Percentiles rank a stretch among this genome's conserved stretches.
Evolutionary conservation across 1,284 basidiomycete species (phyloP).

Genomic region (Malassezia sympodialis): DNA sequence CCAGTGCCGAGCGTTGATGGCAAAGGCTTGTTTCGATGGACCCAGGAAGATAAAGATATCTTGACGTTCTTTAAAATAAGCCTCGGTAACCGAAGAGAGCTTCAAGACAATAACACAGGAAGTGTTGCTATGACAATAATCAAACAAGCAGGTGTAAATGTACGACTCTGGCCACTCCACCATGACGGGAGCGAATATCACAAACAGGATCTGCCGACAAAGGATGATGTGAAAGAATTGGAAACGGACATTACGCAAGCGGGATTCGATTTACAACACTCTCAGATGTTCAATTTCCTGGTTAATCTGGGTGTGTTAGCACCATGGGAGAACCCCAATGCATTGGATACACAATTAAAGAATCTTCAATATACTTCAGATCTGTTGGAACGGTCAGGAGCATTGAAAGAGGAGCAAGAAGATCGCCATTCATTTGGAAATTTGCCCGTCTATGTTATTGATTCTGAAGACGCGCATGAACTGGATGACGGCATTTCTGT

Average conservation of each 20-base stretch:
- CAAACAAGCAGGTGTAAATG: conserved; percentile 53
- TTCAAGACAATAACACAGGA: conserved; percentile 60
- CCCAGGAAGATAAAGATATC: conserved; percentile 57
- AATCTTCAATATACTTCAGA: conserved; percentile 6
- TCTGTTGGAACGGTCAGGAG: neutral
- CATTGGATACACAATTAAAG: conserved; percentile 23
- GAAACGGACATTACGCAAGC: conserved; percentile 7
- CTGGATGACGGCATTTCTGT: conserved; percentile 89
- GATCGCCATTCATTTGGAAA: conserved; percentile 55
- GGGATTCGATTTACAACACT: conserved; percentile 25
- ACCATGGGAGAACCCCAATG: conserved; percentile 30
- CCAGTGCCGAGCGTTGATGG: conserved; percentile 26
- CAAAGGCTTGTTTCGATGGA: conserved; percentile 52
- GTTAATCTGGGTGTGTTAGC: conserved; percentile 24
- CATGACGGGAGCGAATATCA: neutral
- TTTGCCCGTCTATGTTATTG: conserved; percentile 74
- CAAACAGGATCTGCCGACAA: neutral
- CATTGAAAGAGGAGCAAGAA: neutral
- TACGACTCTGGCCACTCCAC: conserved; percentile 16
- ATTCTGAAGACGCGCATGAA: conserved; percentile 70
- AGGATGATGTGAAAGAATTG: neutral
- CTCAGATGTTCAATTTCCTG: conserved; percentile 25
- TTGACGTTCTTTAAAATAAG: conserved; percentile 61
- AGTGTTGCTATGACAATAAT: conserved; percentile 57
- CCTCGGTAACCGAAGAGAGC: conserved; percentile 56